Evolutionary conservation across 169 alveolate genomes (phyloP).

Genomic region (Theileria annulata): DNA sequence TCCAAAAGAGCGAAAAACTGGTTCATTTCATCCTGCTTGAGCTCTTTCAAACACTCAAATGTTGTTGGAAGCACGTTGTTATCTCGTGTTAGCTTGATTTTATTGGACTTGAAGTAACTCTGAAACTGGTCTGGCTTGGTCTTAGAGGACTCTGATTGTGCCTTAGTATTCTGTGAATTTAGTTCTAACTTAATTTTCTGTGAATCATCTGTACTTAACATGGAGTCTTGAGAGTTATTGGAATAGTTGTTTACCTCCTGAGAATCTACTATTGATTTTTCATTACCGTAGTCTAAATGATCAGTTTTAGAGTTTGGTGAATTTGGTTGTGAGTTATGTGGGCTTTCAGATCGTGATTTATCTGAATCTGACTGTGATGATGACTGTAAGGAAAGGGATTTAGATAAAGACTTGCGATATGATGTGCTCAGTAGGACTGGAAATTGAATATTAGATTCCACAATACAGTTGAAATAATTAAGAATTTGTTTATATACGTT

Average conservation of each 20-base stretch:
- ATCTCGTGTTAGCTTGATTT: background rate
- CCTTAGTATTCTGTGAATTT: background rate
- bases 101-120: background rate
- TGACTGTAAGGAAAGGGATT: background rate
- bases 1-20: background rate
- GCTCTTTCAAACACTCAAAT: background rate
- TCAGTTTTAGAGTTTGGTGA: background rate
- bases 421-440: slow-evolving; percentile 1
- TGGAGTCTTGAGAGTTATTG: background rate
- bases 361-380: background rate
- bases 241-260: background rate
- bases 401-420: background rate
- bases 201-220: background rate
- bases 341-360: background rate
- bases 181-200: background rate
- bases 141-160: background rate
- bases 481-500: background rate
- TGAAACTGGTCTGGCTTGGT: background rate
- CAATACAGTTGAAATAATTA: background rate
- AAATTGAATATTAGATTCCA: background rate
- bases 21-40: background rate
- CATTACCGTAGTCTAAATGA: background rate
- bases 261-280: background rate
- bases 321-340: background rate
- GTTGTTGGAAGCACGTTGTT: slow-evolving; percentile 6